Evolutionary conservation across 1,284 basidiomycete genomes (phyloP).

Genomic region (Cutaneotrichosporon sp.): DNA sequence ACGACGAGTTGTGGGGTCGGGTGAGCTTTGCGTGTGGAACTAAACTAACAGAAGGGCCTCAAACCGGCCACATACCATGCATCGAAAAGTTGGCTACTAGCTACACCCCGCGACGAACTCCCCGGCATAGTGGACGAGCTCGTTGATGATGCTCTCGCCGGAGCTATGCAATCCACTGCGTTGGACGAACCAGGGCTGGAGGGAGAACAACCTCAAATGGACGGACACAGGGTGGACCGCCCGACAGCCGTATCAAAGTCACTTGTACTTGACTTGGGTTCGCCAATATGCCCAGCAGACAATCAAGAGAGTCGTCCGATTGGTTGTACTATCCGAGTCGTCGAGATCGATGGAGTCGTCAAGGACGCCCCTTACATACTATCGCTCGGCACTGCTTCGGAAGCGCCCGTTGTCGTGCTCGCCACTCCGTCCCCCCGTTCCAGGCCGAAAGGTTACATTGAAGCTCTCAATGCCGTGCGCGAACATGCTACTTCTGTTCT

Average conservation of each 20-base stretch:
- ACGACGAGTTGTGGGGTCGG: slow-evolving; percentile 49
- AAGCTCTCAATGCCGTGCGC: slow-evolving; percentile 16
- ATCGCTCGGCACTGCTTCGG: background rate
- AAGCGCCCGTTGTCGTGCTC: slow-evolving; percentile 5
- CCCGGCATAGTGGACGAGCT: slow-evolving; percentile 28
- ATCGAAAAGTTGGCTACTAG: slow-evolving; percentile 29
- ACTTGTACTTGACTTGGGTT: slow-evolving; percentile 32
- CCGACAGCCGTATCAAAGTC: slow-evolving; percentile 9
- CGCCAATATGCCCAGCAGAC: slow-evolving; percentile 5
- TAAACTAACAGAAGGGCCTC: slow-evolving; percentile 31
- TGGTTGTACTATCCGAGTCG: slow-evolving; percentile 11
- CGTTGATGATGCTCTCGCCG: slow-evolving; percentile 9
- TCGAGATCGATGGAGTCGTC: slow-evolving; percentile 25
- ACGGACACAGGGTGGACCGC: background rate
- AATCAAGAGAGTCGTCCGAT: background rate
- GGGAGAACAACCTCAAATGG: no score
- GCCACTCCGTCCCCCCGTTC: slow-evolving; percentile 25
- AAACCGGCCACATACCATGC: slow-evolving; percentile 38
- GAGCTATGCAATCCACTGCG: background rate
- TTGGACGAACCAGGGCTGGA: background rate
- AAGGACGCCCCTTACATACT: slow-evolving; percentile 13
- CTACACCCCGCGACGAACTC: slow-evolving; percentile 34
- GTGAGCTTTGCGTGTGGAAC: slow-evolving; percentile 21
- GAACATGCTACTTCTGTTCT: background rate
- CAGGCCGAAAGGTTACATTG: slow-evolving; percentile 22